Conservation (phyloP, 2,329 filamentous ascomycete species). For the Spiromastix sp. region DNA sequence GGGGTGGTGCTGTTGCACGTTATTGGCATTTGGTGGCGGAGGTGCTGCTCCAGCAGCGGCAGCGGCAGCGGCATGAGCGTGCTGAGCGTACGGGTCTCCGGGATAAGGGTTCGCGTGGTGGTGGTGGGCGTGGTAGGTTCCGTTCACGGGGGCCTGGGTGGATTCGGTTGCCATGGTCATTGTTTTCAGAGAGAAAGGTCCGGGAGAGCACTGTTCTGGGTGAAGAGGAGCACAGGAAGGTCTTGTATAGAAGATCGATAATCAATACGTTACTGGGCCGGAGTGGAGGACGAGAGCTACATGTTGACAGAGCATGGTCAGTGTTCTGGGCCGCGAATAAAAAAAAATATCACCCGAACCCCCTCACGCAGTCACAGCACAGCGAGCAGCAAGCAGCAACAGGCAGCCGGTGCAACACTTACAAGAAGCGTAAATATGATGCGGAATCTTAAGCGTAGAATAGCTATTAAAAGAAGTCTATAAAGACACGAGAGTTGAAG, state of each 20-base stretch:
- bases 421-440: too few relatives aligned
- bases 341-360: too few relatives aligned
- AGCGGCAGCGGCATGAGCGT: conserved; percentile 24
- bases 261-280: conserved; percentile 11
- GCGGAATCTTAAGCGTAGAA: too few relatives aligned
- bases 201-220: too few relatives aligned
- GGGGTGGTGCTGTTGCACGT: conserved; percentile 24
- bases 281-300: conserved; percentile 11
- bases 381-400: too few relatives aligned
- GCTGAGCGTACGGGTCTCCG: conserved; percentile 25
- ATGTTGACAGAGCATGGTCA: conserved; percentile 13
- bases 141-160: conserved; percentile 31
- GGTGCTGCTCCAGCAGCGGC: conserved; percentile 20
- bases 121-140: conserved; percentile 31
- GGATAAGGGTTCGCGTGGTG: conserved; percentile 20
- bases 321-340: too few relatives aligned
- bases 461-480: too few relatives aligned
- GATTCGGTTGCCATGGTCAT: conserved; percentile 28
- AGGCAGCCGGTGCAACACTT: too few relatives aligned
- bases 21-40: neutral
- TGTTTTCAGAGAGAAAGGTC: too few relatives aligned
- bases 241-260: conserved; percentile 10
- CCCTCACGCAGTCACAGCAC: too few relatives aligned
- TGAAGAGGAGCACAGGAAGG: conserved; percentile 11
- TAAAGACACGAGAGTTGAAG: too few relatives aligned